phyloP scores from a whole-genome alignment of 345 rosid genomes.

The Corchorus olitorius region DNA sequence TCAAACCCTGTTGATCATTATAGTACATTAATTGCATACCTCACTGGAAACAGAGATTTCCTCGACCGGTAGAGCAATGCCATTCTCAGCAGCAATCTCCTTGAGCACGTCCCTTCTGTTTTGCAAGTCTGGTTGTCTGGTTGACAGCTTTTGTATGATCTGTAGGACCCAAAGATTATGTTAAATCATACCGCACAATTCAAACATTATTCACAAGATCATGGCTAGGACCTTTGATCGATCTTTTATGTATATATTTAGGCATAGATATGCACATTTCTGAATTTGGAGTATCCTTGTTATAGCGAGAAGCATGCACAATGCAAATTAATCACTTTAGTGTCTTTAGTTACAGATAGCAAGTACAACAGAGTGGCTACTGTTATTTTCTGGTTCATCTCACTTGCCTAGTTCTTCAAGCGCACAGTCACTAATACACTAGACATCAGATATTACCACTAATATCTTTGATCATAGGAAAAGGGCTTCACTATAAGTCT shows the following conservation, averaged over 20 bases:
- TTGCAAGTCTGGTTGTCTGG: conserved; percentile 56
- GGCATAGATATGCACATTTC: not conserved
- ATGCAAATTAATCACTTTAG: not conserved
- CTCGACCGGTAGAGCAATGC: conserved; percentile 54
- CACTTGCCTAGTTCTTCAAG: not conserved
- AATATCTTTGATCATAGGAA: not conserved
- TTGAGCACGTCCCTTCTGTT: conserved; percentile 58
- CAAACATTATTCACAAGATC: not conserved
- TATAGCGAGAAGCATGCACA: not conserved
- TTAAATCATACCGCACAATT: not conserved
- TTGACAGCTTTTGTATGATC: conserved; percentile 67
- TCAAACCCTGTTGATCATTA: not conserved
- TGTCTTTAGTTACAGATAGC: not conserved
- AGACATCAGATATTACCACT: not conserved
- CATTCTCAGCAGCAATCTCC: conserved; percentile 71
- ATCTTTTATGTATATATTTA: not conserved
- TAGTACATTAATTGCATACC: conserved; percentile 33
- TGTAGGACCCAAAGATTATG: conserved; percentile 21
- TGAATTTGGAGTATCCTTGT: not conserved
- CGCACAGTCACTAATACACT: not conserved
- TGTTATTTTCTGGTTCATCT: not conserved
- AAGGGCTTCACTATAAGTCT: not conserved
- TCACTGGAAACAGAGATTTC: conserved; percentile 36
- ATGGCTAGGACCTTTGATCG: not conserved
- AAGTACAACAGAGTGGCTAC: not conserved